Conservation (phyloP, 2,329 filamentous ascomycete species). For the Hirsutella thompsonii region DNA sequence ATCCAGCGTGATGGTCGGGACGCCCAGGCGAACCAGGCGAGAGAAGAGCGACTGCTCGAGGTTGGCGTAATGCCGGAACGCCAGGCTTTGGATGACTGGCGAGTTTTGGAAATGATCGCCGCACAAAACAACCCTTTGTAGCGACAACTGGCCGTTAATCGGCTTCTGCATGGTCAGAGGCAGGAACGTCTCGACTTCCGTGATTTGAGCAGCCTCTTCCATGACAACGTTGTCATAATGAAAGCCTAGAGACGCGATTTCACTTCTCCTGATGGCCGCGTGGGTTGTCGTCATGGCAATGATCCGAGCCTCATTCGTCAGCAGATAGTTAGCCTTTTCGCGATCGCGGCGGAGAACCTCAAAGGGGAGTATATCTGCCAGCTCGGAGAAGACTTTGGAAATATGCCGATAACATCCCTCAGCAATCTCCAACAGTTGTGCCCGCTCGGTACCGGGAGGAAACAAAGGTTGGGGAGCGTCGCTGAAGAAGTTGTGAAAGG, state of each 20-base stretch:
- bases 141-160: constrained; percentile 54
- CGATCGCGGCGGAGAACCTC: constrained; percentile 80
- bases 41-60: constrained; percentile 93
- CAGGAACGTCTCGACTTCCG: constrained; percentile 93
- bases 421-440: constrained; percentile 60
- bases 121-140: constrained; percentile 83
- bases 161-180: constrained; percentile 84
- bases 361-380: constrained; percentile 89
- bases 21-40: constrained; percentile 76
- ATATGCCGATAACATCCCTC: constrained; percentile 83
- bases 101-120: constrained; percentile 97
- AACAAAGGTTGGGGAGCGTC: constrained; percentile 83
- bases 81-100: constrained; percentile 85
- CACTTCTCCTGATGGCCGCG: constrained; percentile 82
- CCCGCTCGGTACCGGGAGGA: constrained; percentile 48
- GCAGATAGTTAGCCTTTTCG: constrained; percentile 91
- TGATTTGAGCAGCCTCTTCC: constrained; percentile 97
- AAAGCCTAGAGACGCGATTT: constrained; percentile 87
- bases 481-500: constrained; percentile 78
- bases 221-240: constrained; percentile 96
- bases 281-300: constrained; percentile 98
- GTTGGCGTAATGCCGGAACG: constrained; percentile 90
- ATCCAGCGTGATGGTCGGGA: constrained; percentile 82
- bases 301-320: constrained; percentile 92
- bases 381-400: constrained; percentile 76